Evolutionary conservation across 176 grass and related monocot genomes (phyloP).

Genomic region (maize (Zea mays)): Zm-B73-REFERENCE-NAM-5.0 NC_050096.1:215727501-215728000

Average conservation of each 20-base stretch:
- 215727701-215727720: constrained; percentile 19
- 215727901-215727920: neutral
- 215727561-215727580: constrained; percentile 17
- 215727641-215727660: neutral
- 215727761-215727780: neutral
- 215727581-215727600: constrained; percentile 43
- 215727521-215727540: constrained; percentile 23
- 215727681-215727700: neutral
- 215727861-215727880: neutral
- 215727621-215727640: constrained; percentile 29
- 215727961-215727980: neutral
- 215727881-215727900: neutral
- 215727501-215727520: neutral
- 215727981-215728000: neutral
- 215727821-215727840: neutral
- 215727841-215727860: too few relatives aligned
- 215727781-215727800: neutral
- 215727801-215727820: neutral
- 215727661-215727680: neutral
- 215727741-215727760: neutral
- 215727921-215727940: neutral
- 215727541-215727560: neutral
- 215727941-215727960: neutral
- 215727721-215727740: neutral
- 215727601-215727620: constrained; percentile 56